phyloP scores from a whole-genome alignment of 176 grass and related monocot genomes.

The Raddia guianensis region DNA sequence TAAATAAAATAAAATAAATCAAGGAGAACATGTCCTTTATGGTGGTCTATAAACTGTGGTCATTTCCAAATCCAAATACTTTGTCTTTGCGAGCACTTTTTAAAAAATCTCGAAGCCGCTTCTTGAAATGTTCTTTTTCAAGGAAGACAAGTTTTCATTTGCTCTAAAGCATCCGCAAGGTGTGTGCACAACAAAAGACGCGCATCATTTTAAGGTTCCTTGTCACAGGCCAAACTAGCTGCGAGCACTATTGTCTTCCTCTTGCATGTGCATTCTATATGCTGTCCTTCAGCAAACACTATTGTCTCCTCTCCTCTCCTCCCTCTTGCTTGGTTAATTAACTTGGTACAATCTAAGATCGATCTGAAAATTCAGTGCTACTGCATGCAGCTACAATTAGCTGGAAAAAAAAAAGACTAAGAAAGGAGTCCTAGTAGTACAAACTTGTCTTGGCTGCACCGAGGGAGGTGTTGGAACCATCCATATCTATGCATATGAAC shows the following conservation, averaged over 20 bases:
- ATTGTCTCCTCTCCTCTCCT: background rate
- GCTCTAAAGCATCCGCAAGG: background rate
- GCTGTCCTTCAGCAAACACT: background rate
- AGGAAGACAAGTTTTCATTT: too few species aligned
- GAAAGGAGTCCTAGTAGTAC: background rate
- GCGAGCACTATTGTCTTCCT: too few species aligned
- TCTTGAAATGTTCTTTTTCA: too few species aligned
- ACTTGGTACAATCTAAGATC: background rate
- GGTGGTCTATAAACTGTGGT: too few species aligned
- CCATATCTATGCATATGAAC: constrained; percentile 1
- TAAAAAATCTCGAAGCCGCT: too few species aligned
- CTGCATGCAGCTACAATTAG: background rate
- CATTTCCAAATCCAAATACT: too few species aligned
- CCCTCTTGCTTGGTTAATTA: background rate
- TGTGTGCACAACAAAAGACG: constrained; percentile 25
- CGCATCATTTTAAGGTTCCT: background rate
- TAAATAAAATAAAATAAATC: too few species aligned
- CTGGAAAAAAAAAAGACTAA: constrained; percentile 18
- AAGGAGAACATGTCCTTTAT: too few species aligned
- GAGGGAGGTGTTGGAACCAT: constrained; percentile 20
- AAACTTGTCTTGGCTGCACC: constrained; percentile 11
- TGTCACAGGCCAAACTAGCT: background rate
- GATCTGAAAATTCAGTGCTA: background rate
- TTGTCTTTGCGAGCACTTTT: too few species aligned
- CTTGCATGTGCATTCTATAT: background rate